Evolutionary conservation across 768 basidiomycete genomes (phyloP), one percentile per base, ranked within the genome.

Genomic region (Sporobolomyces roseus): DNA sequence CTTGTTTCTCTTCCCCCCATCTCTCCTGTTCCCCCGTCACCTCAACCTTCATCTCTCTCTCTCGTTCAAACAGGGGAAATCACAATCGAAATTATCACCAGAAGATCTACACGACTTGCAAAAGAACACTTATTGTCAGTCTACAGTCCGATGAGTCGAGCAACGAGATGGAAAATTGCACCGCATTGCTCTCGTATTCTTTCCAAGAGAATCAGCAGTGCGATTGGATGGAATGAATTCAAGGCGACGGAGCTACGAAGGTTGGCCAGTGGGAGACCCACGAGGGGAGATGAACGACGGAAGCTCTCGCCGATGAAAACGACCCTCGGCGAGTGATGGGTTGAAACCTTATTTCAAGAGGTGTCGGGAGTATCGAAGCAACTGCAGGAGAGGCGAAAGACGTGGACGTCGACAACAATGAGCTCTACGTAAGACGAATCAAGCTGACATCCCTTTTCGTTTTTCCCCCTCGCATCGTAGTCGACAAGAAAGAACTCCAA

Each of bases 401-500:
- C n/a, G n/a, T n/a, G n/a, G n/a, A n/a, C n/a, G n/a, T n/a, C n/a
- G n/a, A n/a, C n/a, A 41, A 41, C 38, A 41, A 41, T 9, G 38
- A 41, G 38, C 9, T 41, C 38, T 41, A 32, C 27, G 32, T 33
- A 33, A 36, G 21, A 9, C 32, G 45, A 30, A 35, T n/a, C n/a
- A 23, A 46, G 35, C 54, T 43, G n/a, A 17, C 54, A 17, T 46
- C 25, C 33, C 1, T 29, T 53, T n/a, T n/a, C n/a, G n/a, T n/a
- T n/a, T n/a, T n/a, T n/a, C n/a, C n/a, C n/a, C n/a, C n/a, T n/a
- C n/a, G n/a, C n/a, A n/a, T n/a, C n/a, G n/a, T 79, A 93, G 91
- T 93, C 79, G 91, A 93, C 83, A 94, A 93, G 86, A 87, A 90
- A 78, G 92, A 96, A 79, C 87, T 94, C 50, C 92, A 96, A 80